These are phyloP conservation scores for Alternaria solani DNA, from an alignment of 2,329 filamentous ascomycete genomes.

Conservation along the genomic window DNA sequence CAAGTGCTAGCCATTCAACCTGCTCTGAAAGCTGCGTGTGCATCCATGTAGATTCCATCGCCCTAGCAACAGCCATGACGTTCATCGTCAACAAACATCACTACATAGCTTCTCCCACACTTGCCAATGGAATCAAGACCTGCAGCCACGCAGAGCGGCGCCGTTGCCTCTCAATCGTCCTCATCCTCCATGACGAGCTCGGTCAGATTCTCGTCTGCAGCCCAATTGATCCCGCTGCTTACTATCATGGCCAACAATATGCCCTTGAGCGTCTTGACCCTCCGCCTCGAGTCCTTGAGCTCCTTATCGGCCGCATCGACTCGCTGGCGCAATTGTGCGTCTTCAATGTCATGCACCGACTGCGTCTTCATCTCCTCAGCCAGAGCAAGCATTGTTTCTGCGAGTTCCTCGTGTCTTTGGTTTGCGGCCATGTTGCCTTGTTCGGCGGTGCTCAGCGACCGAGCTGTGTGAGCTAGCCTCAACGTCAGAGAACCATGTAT, in stretches of 20 bases:
- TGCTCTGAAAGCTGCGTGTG: neutral
- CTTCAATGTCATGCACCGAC: conserved; percentile 63
- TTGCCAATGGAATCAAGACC: neutral
- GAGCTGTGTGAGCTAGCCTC: conserved; percentile 60
- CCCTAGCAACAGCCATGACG: conserved; percentile 17
- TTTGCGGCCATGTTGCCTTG: conserved; percentile 65
- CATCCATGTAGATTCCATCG: neutral
- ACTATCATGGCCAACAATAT: conserved; percentile 80
- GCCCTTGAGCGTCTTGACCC: conserved; percentile 79
- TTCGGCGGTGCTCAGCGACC: conserved; percentile 65
- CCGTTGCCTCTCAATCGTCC: conserved; percentile 41
- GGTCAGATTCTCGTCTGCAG: conserved; percentile 70
- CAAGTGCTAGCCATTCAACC: neutral
- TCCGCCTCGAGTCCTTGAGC: conserved; percentile 68
- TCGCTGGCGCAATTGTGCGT: conserved; percentile 63
- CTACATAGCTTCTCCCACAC: neutral
- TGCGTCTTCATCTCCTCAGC: conserved; percentile 64
- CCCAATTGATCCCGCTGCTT: conserved; percentile 86
- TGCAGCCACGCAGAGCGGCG: neutral
- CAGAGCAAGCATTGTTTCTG: conserved; percentile 69
- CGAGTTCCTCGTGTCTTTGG: conserved; percentile 69
- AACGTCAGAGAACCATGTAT: conserved; percentile 67
- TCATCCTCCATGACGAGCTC: conserved; percentile 76
- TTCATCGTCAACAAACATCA: conserved; percentile 22
- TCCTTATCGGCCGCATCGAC: conserved; percentile 66